A percentile compares a stretch with the other conserved stretches of the same genome.
phyloP scores from a whole-genome alignment of 108 stramenopile genomes.

The Nitzschia putrida region DNA sequence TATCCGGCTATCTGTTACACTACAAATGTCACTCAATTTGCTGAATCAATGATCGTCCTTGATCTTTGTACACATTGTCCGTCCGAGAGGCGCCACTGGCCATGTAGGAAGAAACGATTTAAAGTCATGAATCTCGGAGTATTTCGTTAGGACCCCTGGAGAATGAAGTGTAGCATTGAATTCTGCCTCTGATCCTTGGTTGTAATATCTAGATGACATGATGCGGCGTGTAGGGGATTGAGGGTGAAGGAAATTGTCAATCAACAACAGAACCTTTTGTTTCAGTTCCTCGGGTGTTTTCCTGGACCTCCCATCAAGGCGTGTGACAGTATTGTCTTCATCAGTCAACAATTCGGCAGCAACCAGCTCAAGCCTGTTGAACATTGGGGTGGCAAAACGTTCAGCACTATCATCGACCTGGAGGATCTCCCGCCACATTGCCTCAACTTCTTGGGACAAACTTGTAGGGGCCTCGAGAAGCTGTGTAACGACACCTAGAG shows the following conservation, averaged over 20 bases:
- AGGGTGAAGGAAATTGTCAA: constrained; percentile 61
- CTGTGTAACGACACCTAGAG: constrained; percentile 73
- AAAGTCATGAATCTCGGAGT: constrained; percentile 68
- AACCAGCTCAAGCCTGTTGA: constrained; percentile 72
- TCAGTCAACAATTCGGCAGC: constrained; percentile 61
- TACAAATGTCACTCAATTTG: too few relatives aligned
- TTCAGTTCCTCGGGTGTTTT: constrained; percentile 60
- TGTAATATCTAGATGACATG: constrained; percentile 74
- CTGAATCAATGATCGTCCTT: too few relatives aligned
- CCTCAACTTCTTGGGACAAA: constrained; percentile 68
- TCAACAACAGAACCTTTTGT: constrained; percentile 60
- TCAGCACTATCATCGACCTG: constrained; percentile 47
- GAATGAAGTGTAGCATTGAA: constrained; percentile 62
- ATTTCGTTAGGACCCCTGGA: constrained; percentile 69
- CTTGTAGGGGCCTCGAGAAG: constrained; percentile 78
- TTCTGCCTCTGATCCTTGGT: constrained; percentile 55
- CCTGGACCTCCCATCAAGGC: constrained; percentile 25
- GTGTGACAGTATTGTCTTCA: constrained; percentile 22
- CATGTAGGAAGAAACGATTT: constrained; percentile 77
- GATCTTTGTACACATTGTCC: background rate
- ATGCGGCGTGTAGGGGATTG: constrained; percentile 59
- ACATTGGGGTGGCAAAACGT: constrained; percentile 52
- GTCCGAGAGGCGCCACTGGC: constrained; percentile 80
- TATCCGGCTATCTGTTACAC: too few relatives aligned
- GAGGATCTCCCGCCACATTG: constrained; percentile 75